phyloP scores from a whole-genome alignment of 2,329 filamentous ascomycete species.

The Penicillium paneum region DNA sequence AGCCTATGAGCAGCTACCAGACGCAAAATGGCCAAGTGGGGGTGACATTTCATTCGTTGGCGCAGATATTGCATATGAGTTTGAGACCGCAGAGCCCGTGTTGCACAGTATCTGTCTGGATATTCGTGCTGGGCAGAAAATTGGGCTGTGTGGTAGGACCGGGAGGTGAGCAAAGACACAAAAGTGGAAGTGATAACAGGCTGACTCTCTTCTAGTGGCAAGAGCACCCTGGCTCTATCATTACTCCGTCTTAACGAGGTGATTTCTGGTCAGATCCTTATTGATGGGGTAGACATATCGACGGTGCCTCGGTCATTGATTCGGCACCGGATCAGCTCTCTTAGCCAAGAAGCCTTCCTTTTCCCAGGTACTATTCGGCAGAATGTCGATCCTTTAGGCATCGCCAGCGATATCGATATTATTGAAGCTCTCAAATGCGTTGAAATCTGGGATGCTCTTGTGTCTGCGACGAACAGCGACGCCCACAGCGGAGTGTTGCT shows the following conservation, averaged over 20 bases:
- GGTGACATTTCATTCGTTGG: slow-evolving; percentile 22
- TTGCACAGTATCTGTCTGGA: slow-evolving; percentile 27
- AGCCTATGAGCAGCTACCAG: background rate
- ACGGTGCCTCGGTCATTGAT: slow-evolving; percentile 16
- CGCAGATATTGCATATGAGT: slow-evolving; percentile 18
- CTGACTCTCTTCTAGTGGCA: slow-evolving; percentile 16
- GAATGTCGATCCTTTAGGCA: slow-evolving; percentile 30
- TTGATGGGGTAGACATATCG: slow-evolving; percentile 27
- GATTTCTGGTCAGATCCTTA: slow-evolving; percentile 19
- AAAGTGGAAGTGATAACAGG: background rate
- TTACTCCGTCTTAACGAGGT: slow-evolving; percentile 31
- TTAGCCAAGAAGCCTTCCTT: slow-evolving; percentile 28
- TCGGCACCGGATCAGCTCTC: slow-evolving; percentile 21
- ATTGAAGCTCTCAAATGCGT: slow-evolving; percentile 24
- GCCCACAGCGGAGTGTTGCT: slow-evolving; percentile 10
- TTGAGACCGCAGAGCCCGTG: slow-evolving; percentile 14
- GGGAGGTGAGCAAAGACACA: slow-evolving; percentile 5
- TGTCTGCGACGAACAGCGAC: slow-evolving; percentile 10
- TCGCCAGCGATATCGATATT: slow-evolving; percentile 17
- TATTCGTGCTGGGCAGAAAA: slow-evolving; percentile 29
- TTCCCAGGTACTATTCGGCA: slow-evolving; percentile 22
- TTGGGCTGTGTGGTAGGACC: slow-evolving; percentile 35
- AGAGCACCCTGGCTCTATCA: slow-evolving; percentile 19
- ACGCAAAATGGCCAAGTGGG: slow-evolving; percentile 21
- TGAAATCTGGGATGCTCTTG: slow-evolving; percentile 23